These are phyloP conservation scores for Diaporthe citrichinensis DNA, from an alignment of 2,329 filamentous ascomycete species.

Conservation along the genomic window DNA sequence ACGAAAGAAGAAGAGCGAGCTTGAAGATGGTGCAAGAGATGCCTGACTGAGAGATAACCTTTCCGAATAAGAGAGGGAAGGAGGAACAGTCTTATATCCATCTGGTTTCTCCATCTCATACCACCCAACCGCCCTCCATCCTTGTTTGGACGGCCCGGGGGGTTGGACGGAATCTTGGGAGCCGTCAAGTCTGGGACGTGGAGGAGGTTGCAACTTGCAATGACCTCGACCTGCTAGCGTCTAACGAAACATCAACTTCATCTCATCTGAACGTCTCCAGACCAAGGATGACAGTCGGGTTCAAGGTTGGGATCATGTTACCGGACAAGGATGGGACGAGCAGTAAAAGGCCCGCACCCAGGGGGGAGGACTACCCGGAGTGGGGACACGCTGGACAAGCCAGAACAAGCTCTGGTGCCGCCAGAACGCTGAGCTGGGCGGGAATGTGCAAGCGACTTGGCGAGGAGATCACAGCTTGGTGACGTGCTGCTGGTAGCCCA, in stretches of 20 bases:
- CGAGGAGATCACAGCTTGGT: conserved; percentile 22
- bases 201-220: conserved; percentile 23
- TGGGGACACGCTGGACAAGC: background rate
- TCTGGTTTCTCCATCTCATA: conserved; percentile 31
- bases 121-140: conserved; percentile 16
- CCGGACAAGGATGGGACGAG: conserved; percentile 21
- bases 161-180: conserved; percentile 16
- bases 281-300: conserved; percentile 29
- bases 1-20: conserved; percentile 19
- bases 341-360: conserved; percentile 6
- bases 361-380: background rate
- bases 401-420: background rate
- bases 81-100: conserved; percentile 35
- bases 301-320: conserved; percentile 10
- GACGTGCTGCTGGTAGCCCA: conserved; percentile 12
- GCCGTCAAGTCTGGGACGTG: background rate
- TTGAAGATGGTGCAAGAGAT: background rate
- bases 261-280: conserved; percentile 29
- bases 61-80: background rate
- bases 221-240: conserved; percentile 18
- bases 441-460: conserved; percentile 30
- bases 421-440: conserved; percentile 1
- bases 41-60: background rate
- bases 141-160: conserved; percentile 34
- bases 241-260: conserved; percentile 21